Conservation (phyloP, 768 basidiomycete species). For the Lactarius quietus region DNA sequence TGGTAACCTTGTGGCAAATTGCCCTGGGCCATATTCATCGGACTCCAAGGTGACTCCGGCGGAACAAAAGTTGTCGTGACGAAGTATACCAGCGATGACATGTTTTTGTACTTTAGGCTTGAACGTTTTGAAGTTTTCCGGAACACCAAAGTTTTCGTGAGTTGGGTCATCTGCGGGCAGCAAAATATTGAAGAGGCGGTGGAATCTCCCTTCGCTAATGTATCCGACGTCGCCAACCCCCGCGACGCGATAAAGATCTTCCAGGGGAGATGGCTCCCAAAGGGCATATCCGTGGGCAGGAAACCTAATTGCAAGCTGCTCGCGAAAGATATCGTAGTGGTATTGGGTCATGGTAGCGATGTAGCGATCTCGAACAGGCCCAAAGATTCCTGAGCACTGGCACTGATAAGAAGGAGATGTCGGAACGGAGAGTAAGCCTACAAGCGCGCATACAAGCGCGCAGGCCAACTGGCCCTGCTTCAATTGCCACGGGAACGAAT, state of each 20-base stretch:
- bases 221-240: too few relatives aligned
- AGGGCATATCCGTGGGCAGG: too few relatives aligned
- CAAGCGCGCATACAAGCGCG: too few relatives aligned
- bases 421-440: not conserved
- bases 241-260: too few relatives aligned
- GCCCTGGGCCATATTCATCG: not conserved
- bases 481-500: too few relatives aligned
- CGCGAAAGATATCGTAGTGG: too few relatives aligned
- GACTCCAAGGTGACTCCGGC: not conserved
- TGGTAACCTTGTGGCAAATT: not conserved
- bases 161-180: not conserved
- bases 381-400: not conserved
- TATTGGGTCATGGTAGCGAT: not conserved
- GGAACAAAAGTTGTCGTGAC: not conserved
- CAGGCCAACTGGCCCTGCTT: too few relatives aligned
- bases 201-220: not conserved
- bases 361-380: not conserved
- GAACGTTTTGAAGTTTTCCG: not conserved
- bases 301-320: too few relatives aligned
- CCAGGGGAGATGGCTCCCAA: too few relatives aligned
- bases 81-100: not conserved
- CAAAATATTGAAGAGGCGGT: not conserved
- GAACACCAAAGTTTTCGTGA: not conserved
- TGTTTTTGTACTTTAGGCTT: not conserved
- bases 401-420: not conserved